phyloP scores from a whole-genome alignment of 2,329 filamentous ascomycete genomes.

The Ceratocystis colombiana region DNA sequence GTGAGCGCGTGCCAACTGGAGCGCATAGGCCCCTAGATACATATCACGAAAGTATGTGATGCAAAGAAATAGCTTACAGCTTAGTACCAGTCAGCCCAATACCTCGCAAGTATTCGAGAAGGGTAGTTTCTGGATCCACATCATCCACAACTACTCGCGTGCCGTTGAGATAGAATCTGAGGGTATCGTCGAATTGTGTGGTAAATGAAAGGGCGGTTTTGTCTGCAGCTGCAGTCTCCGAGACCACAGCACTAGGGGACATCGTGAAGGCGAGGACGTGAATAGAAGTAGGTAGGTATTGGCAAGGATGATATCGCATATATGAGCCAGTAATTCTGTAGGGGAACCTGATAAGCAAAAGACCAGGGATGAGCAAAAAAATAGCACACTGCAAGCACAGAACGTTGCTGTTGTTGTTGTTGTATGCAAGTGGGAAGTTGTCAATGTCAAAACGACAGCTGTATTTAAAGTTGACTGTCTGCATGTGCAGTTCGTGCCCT shows the following conservation, averaged over 20 bases:
- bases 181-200: constrained; percentile 70
- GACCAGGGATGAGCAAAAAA: neutral
- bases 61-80: constrained; percentile 41
- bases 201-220: constrained; percentile 42
- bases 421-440: constrained; percentile 7
- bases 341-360: neutral
- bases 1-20: neutral
- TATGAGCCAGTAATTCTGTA: neutral
- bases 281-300: neutral
- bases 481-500: neutral
- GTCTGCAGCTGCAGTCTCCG: constrained; percentile 10
- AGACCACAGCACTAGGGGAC: constrained; percentile 3
- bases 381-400: neutral
- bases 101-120: constrained; percentile 85
- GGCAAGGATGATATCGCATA: neutral
- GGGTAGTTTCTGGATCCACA: constrained; percentile 80
- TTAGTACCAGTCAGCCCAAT: constrained; percentile 94
- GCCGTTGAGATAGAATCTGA: constrained; percentile 90
- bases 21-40: constrained; percentile 18
- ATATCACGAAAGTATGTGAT: neutral
- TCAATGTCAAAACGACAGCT: constrained; percentile 9
- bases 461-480: neutral
- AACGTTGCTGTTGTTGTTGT: neutral
- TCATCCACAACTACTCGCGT: constrained; percentile 78
- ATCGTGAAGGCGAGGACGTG: neutral